Percentiles rank a stretch among this genome's conserved stretches.
phyloP scores from a whole-genome alignment of 2,329 filamentous ascomycete genomes.

The Neopestalotiopsis clavispora region DNA sequence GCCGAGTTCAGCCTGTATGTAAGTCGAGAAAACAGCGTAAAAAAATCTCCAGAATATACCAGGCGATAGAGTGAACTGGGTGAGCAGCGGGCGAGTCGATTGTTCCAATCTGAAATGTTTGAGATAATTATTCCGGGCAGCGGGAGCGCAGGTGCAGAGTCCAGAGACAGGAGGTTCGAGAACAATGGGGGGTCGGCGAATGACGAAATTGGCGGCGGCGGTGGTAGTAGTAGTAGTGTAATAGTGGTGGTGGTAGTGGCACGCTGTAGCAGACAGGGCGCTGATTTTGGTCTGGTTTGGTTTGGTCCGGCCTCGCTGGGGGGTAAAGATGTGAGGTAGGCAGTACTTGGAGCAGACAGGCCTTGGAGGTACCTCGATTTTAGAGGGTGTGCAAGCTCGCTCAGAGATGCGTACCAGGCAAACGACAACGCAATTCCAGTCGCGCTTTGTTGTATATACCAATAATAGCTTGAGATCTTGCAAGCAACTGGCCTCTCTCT shows the following conservation, averaged over 20 bases:
- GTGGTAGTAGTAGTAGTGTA: background rate
- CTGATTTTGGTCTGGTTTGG: background rate
- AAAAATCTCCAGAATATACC: background rate
- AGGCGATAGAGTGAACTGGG: background rate
- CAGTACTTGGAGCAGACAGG: background rate
- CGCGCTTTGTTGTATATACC: too few relatives aligned
- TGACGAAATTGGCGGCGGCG: conserved; percentile 2
- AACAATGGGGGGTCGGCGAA: conserved; percentile 9
- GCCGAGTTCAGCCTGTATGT: background rate
- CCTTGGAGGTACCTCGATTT: background rate
- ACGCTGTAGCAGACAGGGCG: background rate
- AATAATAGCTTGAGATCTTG: background rate
- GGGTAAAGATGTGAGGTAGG: background rate
- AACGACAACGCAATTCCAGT: too few relatives aligned
- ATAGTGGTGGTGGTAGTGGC: background rate
- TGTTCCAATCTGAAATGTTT: background rate
- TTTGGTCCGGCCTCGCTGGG: background rate
- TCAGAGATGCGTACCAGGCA: too few relatives aligned
- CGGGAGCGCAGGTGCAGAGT: background rate
- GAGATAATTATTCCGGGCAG: background rate
- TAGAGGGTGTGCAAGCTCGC: background rate
- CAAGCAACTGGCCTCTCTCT: background rate
- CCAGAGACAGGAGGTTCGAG: conserved; percentile 7
- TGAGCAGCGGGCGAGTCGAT: background rate
- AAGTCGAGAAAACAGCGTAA: background rate